These are phyloP conservation scores for Chenopodium formosanum DNA, from an alignment of 148 eudicot genomes.

Conservation along the genomic window DNA sequence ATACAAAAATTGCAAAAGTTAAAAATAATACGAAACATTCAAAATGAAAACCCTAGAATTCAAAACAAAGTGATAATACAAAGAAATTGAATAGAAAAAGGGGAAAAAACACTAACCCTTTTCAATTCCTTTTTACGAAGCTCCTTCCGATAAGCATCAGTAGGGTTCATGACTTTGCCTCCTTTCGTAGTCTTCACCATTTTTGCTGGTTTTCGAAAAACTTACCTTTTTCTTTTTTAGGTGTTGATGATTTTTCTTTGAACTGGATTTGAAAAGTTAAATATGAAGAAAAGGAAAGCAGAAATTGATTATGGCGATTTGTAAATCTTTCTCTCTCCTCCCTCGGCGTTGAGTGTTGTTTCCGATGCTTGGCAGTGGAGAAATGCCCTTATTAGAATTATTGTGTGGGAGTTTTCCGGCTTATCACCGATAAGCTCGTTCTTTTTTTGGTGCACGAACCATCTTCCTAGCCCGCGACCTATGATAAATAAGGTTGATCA, in stretches of 20 bases:
- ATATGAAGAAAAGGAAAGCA: background rate
- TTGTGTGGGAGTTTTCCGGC: no score
- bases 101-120: constrained; percentile 42
- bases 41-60: constrained; percentile 30
- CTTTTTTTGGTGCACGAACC: no score
- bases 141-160: constrained; percentile 91
- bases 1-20: background rate
- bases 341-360: background rate
- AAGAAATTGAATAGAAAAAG: background rate
- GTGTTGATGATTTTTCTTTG: no score
- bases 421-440: no score
- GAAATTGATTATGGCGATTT: no score
- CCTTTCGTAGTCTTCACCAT: constrained; percentile 96
- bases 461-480: no score
- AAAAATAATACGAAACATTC: background rate
- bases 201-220: constrained; percentile 22
- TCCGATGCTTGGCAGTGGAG: background rate
- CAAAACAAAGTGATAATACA: background rate
- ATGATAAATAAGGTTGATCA: no score
- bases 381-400: no score
- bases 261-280: background rate
- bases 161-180: constrained; percentile 94
- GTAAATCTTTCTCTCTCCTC: background rate
- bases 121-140: constrained; percentile 89
- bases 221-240: background rate